Conservation (phyloP, 768 basidiomycete genomes). For the Strobilomyces confusus region DNA sequence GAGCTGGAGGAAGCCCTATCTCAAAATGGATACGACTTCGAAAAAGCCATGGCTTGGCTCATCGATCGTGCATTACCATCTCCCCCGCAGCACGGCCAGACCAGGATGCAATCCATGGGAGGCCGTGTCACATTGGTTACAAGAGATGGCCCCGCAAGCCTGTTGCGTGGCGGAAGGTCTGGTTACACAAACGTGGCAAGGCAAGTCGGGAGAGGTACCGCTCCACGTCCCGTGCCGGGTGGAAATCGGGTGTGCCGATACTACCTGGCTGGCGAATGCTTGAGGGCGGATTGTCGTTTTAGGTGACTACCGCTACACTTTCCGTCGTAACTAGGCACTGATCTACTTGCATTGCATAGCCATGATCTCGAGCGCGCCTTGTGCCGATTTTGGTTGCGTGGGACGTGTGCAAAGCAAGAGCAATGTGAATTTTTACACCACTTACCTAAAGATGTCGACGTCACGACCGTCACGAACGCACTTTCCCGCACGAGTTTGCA, state of each 20-base stretch:
- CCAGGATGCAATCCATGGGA: conserved; percentile 58
- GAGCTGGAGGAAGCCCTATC: conserved; percentile 93
- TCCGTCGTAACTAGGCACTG: conserved; percentile 3
- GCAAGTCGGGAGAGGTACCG: conserved; percentile 24
- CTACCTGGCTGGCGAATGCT: conserved; percentile 93
- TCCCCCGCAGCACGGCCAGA: conserved; percentile 36
- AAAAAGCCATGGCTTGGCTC: conserved; percentile 91
- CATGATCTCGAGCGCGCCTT: conserved; percentile 93
- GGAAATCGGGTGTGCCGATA: conserved; percentile 86
- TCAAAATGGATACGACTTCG: conserved; percentile 90
- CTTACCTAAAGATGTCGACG: conserved; percentile 81
- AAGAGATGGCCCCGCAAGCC: conserved; percentile 42
- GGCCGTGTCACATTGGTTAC: conserved; percentile 65
- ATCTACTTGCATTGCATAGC: conserved; percentile 38
- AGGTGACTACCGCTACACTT: conserved; percentile 55
- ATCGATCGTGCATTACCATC: conserved; percentile 65
- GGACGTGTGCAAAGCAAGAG: conserved; percentile 95
- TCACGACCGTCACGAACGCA: conserved; percentile 61
- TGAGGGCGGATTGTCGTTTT: conserved; percentile 95
- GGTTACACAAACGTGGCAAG: conserved; percentile 26
- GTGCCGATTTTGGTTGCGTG: conserved; percentile 96
- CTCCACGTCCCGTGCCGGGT: conserved; percentile 37
- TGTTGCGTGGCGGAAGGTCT: conserved; percentile 42
- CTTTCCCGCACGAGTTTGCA: conserved; percentile 65
- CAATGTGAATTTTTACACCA: conserved; percentile 95